Base-by-base conservation (phyloP, 2,329 filamentous ascomycete genomes). In the Helminthosporium solani region DNA sequence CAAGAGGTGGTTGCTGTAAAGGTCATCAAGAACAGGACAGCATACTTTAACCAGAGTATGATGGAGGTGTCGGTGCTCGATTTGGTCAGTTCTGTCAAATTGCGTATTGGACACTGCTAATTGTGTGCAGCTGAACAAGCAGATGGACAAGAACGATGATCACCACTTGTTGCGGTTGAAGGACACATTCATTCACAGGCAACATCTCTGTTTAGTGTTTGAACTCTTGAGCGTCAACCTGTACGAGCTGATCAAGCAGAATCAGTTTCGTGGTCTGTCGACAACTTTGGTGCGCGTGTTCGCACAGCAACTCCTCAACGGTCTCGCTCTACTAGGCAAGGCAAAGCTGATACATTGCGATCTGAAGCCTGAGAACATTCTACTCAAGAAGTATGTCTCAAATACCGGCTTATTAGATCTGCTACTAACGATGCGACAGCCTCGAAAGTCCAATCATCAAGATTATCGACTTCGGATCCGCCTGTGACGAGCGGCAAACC, bases 1-100 rank as follows among this genome's bases (percentile, higher is more conserved):
- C 91, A 96, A 70, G 94, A 99, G 73, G 94, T 99, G 31, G 94
- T 99, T 35, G 94, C 94, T 3, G 94, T 99, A 58, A 99, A 99
- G 74, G 94, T 99, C 44, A 94, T 99, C 75, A 99, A 99, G 75
- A 99, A 99, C 72, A 86, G 92, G 63, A 99, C 94, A 1, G 94
- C 94, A 30, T 99, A 99, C 71, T 99, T 99, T 77, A 99, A 99
- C 68, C 94, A 99, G 72, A 97, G 94, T 71, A 99, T 99, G 94
- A 99, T 99, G 94, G 94, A 99, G 69, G 94, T 99, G 25, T 99
- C 94, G 1, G 94, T 99, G 19, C 78, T 99, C 47, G 94, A 99
- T 71, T 69, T 99, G 78, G 90, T 95, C 78, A 47, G 82, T 59
- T 33, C 42, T 25, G 9, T 14, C 20, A 9, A 37, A 4, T 12